Conservation (phyloP, 805 yeast genomes). For the Cyberlindnera mississippiensis region DNA sequence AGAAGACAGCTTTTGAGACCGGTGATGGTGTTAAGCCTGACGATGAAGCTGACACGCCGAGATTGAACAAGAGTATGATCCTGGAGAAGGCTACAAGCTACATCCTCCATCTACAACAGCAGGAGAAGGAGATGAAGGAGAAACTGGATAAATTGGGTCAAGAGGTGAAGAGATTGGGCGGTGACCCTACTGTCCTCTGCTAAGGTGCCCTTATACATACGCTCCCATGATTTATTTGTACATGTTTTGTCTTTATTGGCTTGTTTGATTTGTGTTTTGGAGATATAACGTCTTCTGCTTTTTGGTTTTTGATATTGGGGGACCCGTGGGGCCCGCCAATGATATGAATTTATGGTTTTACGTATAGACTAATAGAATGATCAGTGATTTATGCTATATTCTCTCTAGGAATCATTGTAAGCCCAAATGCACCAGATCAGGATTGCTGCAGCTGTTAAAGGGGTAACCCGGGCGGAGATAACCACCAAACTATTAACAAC, state of each 20-base stretch:
- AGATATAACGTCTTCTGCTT: too few relatives aligned
- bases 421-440: too few relatives aligned
- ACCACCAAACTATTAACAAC: too few relatives aligned
- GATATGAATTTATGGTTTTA: conserved; percentile 12
- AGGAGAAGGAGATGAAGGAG: conserved; percentile 36
- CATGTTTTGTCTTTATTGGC: too few relatives aligned
- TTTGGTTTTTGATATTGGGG: too few relatives aligned
- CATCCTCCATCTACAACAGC: conserved; percentile 48
- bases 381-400: too few relatives aligned
- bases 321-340: not conserved
- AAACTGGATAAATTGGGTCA: conserved; percentile 29
- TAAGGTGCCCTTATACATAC: too few relatives aligned
- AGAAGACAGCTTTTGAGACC: conserved; percentile 58
- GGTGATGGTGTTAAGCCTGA: conserved; percentile 20
- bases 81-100: conserved; percentile 67
- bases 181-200: conserved; percentile 11
- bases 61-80: conserved; percentile 62
- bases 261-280: not conserved
- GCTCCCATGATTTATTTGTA: too few relatives aligned
- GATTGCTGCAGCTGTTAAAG: too few relatives aligned
- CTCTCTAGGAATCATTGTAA: too few relatives aligned
- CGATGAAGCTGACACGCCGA: conserved; percentile 29
- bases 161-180: conserved; percentile 27
- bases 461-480: too few relatives aligned
- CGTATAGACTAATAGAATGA: conserved; percentile 13